A percentile compares a stretch with the other conserved stretches of the same genome.
Conservation (phyloP, 306 rosid genomes). For the Biancaea sappan region DNA sequence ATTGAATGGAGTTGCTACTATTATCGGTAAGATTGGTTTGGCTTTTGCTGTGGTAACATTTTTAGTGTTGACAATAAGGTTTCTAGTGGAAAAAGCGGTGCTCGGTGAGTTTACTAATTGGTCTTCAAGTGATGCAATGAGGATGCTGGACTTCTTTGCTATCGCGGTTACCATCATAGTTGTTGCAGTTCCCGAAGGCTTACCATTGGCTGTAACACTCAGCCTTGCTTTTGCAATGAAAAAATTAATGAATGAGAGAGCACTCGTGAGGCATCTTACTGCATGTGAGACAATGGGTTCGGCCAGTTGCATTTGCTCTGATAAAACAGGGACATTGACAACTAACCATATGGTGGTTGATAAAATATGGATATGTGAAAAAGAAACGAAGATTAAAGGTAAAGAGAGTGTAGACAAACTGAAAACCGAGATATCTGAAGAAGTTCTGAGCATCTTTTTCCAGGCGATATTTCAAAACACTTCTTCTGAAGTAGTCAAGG, state of each 20-base stretch:
- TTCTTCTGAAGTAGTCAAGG: slow-evolving; percentile 70
- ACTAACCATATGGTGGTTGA: slow-evolving; percentile 88
- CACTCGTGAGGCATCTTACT: slow-evolving; percentile 94
- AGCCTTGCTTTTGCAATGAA: slow-evolving; percentile 99
- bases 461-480: slow-evolving; percentile 88
- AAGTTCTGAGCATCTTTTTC: slow-evolving; percentile 52
- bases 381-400: slow-evolving; percentile 48
- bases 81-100: slow-evolving; percentile 58
- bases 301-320: slow-evolving; percentile 92
- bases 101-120: slow-evolving; percentile 56
- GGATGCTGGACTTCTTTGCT: slow-evolving; percentile 78
- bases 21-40: slow-evolving; percentile 95
- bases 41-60: slow-evolving; percentile 78
- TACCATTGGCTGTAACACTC: slow-evolving; percentile 94
- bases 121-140: slow-evolving; percentile 78
- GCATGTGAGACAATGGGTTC: slow-evolving; percentile 99
- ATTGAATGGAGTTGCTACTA: slow-evolving; percentile 91
- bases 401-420: slow-evolving; percentile 49
- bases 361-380: slow-evolving; percentile 68
- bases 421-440: slow-evolving; percentile 57
- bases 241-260: slow-evolving; percentile 80
- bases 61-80: slow-evolving; percentile 63
- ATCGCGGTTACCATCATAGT: slow-evolving; percentile 90
- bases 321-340: slow-evolving; percentile 94
- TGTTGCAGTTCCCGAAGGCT: slow-evolving; percentile 98